Conservation (phyloP, 2,329 filamentous ascomycete genomes). For the Lachnellula willkommii region DNA sequence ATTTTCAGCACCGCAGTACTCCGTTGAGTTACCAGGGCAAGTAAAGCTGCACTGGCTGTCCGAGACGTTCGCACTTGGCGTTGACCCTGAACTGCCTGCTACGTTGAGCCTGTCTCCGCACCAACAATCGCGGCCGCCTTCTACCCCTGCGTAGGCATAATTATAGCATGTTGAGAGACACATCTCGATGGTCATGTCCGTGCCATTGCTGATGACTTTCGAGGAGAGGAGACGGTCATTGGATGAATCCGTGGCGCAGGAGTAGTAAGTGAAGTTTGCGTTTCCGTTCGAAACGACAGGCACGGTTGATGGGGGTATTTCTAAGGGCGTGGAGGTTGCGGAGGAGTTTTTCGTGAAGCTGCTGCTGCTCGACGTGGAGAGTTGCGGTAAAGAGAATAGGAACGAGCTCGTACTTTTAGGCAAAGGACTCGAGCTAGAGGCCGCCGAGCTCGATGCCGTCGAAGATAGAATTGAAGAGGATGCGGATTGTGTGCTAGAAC, state of each 20-base stretch:
- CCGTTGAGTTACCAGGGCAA: conserved; percentile 14
- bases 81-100: conserved; percentile 5
- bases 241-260: conserved; percentile 26
- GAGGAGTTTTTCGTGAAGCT: conserved; percentile 13
- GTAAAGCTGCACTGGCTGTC: conserved; percentile 10
- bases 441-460: not conserved
- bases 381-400: not conserved
- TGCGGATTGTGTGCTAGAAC: not conserved
- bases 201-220: conserved; percentile 20
- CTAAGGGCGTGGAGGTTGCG: conserved; percentile 4
- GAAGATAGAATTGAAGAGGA: not conserved
- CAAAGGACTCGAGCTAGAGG: not conserved
- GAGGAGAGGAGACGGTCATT: conserved; percentile 19
- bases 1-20: conserved; percentile 31
- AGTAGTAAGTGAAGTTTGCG: conserved; percentile 28
- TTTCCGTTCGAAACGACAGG: conserved; percentile 24
- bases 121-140: conserved; percentile 39
- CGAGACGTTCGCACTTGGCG: conserved; percentile 13
- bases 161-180: conserved; percentile 30
- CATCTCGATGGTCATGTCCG: conserved; percentile 30
- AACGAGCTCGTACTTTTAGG: not conserved
- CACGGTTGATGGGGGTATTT: conserved; percentile 16
- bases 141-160: conserved; percentile 35
- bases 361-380: not conserved
- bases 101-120: conserved; percentile 31